phyloP scores from a whole-genome alignment of 2,329 filamentous ascomycete genomes.

The Diaporthe australafricana region DNA sequence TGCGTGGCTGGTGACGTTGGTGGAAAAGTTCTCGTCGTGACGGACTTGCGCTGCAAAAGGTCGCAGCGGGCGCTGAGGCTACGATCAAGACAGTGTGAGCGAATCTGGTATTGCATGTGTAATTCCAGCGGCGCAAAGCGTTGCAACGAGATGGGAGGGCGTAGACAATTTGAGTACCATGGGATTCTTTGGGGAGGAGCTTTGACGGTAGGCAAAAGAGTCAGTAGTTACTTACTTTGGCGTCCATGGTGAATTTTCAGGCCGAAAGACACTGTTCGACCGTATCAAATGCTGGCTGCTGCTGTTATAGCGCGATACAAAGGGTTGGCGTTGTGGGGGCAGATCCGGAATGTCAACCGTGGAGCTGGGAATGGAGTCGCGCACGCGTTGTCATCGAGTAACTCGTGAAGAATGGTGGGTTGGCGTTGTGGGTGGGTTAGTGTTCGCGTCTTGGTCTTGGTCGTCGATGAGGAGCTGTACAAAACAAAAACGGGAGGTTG shows the following conservation, averaged over 20 bases:
- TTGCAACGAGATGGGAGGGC: constrained; percentile 8
- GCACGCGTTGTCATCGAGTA: constrained; percentile 26
- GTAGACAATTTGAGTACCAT: neutral
- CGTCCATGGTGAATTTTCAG: constrained; percentile 49
- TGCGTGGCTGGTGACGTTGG: constrained; percentile 18
- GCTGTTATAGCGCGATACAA: constrained; percentile 37
- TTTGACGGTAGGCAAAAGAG: constrained; percentile 16
- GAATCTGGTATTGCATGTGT: constrained; percentile 21
- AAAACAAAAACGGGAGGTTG: constrained; percentile 17
- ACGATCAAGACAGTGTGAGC: constrained; percentile 39
- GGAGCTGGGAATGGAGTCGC: neutral
- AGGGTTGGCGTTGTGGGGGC: constrained; percentile 24
- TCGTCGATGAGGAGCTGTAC: constrained; percentile 12
- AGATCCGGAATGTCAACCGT: neutral
- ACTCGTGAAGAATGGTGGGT: neutral
- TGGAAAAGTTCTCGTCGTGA: constrained; percentile 75
- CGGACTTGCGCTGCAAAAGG: constrained; percentile 49
- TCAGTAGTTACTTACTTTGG: constrained; percentile 49
- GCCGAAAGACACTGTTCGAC: neutral
- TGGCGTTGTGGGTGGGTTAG: neutral
- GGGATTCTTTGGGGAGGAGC: neutral
- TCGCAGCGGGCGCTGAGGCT: constrained; percentile 78
- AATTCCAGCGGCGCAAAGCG: constrained; percentile 7
- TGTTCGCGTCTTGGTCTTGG: constrained; percentile 8
- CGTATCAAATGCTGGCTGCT: constrained; percentile 36